phyloP scores from a whole-genome alignment of 352 stramenopile genomes.

The Globisporangium cystogenes region DNA sequence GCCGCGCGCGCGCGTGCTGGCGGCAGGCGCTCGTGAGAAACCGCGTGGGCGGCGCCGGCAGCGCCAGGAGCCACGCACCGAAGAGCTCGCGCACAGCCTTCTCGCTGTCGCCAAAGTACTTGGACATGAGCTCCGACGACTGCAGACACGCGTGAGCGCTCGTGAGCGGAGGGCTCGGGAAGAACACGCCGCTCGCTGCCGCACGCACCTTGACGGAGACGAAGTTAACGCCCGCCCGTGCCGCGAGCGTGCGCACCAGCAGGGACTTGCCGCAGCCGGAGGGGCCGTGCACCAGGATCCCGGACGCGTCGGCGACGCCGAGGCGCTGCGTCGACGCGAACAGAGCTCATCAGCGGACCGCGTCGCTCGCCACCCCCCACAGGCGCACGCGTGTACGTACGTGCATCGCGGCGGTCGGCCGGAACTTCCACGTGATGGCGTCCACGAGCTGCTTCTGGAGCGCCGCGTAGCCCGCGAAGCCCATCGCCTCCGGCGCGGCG shows the following conservation, averaged over 20 bases:
- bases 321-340: constrained; percentile 31
- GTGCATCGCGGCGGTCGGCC: constrained; percentile 51
- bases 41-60: neutral
- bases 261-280: constrained; percentile 81
- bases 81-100: constrained; percentile 77
- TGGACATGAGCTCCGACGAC: constrained; percentile 81
- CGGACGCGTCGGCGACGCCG: constrained; percentile 56
- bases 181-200: neutral
- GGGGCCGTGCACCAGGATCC: constrained; percentile 73
- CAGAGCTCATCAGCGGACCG: neutral
- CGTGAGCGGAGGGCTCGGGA: neutral
- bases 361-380: neutral
- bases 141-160: constrained; percentile 11
- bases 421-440: constrained; percentile 64
- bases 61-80: constrained; percentile 24
- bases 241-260: constrained; percentile 62
- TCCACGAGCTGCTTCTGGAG: constrained; percentile 58
- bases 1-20: constrained; percentile 62
- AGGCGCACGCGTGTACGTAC: too few species aligned
- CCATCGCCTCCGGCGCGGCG: constrained; percentile 9
- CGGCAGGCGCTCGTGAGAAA: too few species aligned
- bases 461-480: constrained; percentile 61
- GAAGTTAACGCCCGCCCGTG: constrained; percentile 63
- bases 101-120: constrained; percentile 87
- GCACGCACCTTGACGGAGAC: constrained; percentile 66